Base-by-base conservation (phyloP, 2,329 filamentous ascomycete species). In the Xylaria sp. region DNA sequence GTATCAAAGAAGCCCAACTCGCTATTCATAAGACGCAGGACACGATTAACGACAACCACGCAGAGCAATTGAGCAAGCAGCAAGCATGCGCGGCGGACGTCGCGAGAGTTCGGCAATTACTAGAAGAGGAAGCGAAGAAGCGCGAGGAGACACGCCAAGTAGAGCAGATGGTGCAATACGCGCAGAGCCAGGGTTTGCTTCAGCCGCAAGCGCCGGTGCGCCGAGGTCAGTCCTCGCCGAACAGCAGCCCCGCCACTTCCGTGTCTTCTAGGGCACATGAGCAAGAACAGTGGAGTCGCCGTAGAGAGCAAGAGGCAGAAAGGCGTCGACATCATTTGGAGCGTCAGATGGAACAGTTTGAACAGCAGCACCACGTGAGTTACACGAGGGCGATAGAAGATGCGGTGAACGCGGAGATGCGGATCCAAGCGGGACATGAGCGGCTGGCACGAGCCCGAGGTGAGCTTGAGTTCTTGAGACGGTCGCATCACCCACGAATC, bases 81-180 rank as follows among this genome's bases (percentile, higher is more conserved):
- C 64, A 64, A 17, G 62, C 50, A 42, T 70, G 66, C 38, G 67
- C 60, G 6, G 70, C 66, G 17, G 69, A 71, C 23, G 65, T 71
- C 46, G 65, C 57, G 8, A 61, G 60, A 19, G 64, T 71, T 15
- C 65, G 67, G 14, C 57, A 65, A 21, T 17, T 68, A 33, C 57
- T 72, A 15, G 70, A 72, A 55, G 69, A 70, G 12, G 70, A 72
- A 4, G 68, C 68, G 7, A 66, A 60, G 25, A 64, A 61, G 58
- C 64, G 69, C 45, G 70, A 72, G 45, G 67, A 72, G 25, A 47
- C 63, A 31, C 63, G 56, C 1, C 66, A 57, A 25, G 47, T 61
- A 53, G 64, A 70, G 28, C 56, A 69, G 49, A 64, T 62, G 51
- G 64, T 68, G 49, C 64, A 65, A 21, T 66, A 69, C 33, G 67